Conservation (phyloP, 2,329 filamentous ascomycete species). For the Didymella segeticola region DNA sequence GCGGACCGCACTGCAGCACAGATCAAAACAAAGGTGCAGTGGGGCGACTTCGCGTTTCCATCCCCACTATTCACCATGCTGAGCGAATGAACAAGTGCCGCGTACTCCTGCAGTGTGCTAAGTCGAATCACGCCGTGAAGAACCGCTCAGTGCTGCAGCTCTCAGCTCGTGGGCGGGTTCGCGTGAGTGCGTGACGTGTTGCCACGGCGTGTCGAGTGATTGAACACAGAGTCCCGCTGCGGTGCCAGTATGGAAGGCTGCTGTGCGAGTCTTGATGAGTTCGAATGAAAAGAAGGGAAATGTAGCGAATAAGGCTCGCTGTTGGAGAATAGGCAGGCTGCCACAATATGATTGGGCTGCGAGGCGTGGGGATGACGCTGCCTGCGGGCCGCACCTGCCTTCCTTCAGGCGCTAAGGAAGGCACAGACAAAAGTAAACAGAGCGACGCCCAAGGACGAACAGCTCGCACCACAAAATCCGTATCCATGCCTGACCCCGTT, state of each 20-base stretch:
- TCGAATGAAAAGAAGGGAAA: constrained; percentile 7
- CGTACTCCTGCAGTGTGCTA: constrained; percentile 42
- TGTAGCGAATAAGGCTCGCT: constrained; percentile 14
- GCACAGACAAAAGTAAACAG: constrained; percentile 17
- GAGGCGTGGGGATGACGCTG: constrained; percentile 19
- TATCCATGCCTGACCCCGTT: constrained; percentile 12
- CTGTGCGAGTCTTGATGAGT: constrained; percentile 1
- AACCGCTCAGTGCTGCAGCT: constrained; percentile 9
- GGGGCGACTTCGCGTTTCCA: constrained; percentile 11
- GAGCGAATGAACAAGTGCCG: constrained; percentile 41
- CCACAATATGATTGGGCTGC: constrained; percentile 8
- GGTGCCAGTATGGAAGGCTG: constrained; percentile 7
- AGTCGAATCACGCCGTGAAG: constrained; percentile 20
- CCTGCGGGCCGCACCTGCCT: constrained; percentile 12
- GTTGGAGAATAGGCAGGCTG: constrained; percentile 8
- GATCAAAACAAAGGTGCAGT: constrained; percentile 18
- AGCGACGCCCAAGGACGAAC: constrained; percentile 10
- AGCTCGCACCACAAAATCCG: constrained; percentile 17
- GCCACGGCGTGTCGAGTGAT: constrained; percentile 27
- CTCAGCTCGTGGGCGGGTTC: constrained; percentile 13
- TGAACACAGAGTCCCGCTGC: constrained; percentile 17
- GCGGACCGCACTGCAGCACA: constrained; percentile 15
- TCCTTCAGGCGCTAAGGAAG: background rate
- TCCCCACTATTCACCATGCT: constrained; percentile 25
- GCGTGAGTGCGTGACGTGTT: constrained; percentile 32